Conservation (phyloP, 1,284 basidiomycete genomes). For the Papiliotrema laurentii region DNA sequence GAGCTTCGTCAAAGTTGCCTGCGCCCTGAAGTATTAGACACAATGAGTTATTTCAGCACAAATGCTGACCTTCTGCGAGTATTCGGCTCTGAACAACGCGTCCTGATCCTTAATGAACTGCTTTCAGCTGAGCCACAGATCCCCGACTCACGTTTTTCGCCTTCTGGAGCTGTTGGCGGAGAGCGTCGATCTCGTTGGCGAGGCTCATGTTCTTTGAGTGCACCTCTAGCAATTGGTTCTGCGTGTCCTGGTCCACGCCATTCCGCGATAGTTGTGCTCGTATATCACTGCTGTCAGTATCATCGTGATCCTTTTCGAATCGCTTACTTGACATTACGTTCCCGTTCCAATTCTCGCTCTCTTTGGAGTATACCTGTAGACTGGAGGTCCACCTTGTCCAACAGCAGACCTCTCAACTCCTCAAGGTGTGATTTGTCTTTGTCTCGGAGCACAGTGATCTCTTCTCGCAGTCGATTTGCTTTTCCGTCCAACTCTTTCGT, state of each 20-base stretch:
- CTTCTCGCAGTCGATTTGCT: constrained; percentile 60
- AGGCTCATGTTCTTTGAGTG: constrained; percentile 71
- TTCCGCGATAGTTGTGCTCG: constrained; percentile 66
- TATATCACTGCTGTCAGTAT: constrained; percentile 57
- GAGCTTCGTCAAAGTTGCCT: constrained; percentile 62
- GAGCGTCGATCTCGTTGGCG: constrained; percentile 66
- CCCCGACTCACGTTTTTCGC: constrained; percentile 61
- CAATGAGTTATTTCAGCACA: no score
- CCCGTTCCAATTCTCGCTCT: constrained; percentile 71
- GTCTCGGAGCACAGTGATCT: constrained; percentile 68
- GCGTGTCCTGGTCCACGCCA: constrained; percentile 73
- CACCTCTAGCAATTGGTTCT: constrained; percentile 65
- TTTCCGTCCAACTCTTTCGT: constrained; percentile 70
- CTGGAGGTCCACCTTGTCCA: constrained; percentile 89
- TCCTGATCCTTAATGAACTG: constrained; percentile 91
- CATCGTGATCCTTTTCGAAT: not conserved
- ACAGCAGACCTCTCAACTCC: constrained; percentile 74
- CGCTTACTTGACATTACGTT: constrained; percentile 37
- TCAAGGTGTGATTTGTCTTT: constrained; percentile 88
- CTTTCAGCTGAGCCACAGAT: not conserved
- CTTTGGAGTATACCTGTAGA: constrained; percentile 77
- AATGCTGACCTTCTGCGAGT: no score
- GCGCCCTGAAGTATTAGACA: not conserved
- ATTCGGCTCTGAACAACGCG: constrained; percentile 55
- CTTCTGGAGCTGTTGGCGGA: constrained; percentile 74